Conservation (phyloP, 495 filamentous ascomycete genomes). For the Lepidopterella palustris region DNA sequence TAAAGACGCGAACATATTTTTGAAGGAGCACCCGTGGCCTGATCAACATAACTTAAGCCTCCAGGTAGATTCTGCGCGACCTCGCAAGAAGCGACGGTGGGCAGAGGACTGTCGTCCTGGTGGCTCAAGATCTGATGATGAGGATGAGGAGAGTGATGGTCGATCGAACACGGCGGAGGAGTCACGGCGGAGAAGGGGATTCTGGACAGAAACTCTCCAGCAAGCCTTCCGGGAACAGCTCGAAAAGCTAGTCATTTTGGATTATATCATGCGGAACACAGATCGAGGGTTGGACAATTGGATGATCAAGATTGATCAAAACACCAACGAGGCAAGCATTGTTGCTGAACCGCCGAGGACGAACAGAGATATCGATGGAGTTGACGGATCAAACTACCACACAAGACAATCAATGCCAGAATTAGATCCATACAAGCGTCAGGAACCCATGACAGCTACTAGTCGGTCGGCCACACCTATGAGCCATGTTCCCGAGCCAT, state of each 20-base stretch:
- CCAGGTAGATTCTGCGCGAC: constrained; percentile 57
- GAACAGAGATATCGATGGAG: constrained; percentile 45
- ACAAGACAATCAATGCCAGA: constrained; percentile 26
- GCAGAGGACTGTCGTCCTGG: constrained; percentile 77
- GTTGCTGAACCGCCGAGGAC: constrained; percentile 72
- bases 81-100: constrained; percentile 63
- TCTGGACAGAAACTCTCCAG: constrained; percentile 85
- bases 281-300: constrained; percentile 96
- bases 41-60: constrained; percentile 79
- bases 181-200: constrained; percentile 49
- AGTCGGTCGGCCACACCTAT: constrained; percentile 55
- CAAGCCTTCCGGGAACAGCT: constrained; percentile 91
- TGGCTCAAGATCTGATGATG: constrained; percentile 58
- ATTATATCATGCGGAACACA: constrained; percentile 99
- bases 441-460: constrained; percentile 77
- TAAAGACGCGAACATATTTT: constrained; percentile 92
- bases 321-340: constrained; percentile 73
- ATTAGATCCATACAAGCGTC: constrained; percentile 60
- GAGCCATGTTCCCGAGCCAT: constrained; percentile 47
- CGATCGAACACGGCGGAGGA: constrained; percentile 43
- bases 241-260: constrained; percentile 94
- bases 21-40: constrained; percentile 96
- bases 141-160: constrained; percentile 54
- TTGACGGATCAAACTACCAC: constrained; percentile 24
- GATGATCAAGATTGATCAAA: constrained; percentile 96